These are phyloP conservation scores for Mimosa pudica DNA, from an alignment of 306 rosid species.

Conservation along the genomic window DNA sequence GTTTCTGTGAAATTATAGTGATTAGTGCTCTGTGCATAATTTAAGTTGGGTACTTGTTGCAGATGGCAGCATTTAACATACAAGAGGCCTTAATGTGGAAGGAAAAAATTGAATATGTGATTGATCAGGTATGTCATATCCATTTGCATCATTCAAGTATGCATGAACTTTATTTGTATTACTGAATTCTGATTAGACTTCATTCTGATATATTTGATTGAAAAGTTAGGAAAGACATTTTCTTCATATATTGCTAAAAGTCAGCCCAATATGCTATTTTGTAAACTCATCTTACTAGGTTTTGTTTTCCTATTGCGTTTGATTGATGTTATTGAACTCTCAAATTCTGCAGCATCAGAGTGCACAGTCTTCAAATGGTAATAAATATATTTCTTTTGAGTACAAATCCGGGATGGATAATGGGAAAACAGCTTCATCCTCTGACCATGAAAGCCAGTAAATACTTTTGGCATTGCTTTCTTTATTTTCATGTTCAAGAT, in stretches of 20 bases:
- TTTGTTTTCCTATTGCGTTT: slow-evolving; percentile 21
- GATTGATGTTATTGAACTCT: slow-evolving; percentile 36
- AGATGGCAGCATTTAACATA: slow-evolving; percentile 99
- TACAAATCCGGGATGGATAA: slow-evolving; percentile 98
- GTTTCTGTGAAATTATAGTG: background rate
- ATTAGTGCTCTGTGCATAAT: slow-evolving; percentile 24
- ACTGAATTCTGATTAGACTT: slow-evolving; percentile 26
- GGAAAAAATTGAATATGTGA: slow-evolving; percentile 86
- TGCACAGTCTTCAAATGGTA: slow-evolving; percentile 81
- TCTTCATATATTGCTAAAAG: slow-evolving; percentile 11
- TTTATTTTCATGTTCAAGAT: slow-evolving; percentile 26
- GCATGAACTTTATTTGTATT: slow-evolving; percentile 23
- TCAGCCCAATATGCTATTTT: slow-evolving; percentile 22
- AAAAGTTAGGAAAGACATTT: slow-evolving; percentile 24
- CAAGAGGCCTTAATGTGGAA: slow-evolving; percentile 97
- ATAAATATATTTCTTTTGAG: slow-evolving; percentile 91
- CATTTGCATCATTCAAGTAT: slow-evolving; percentile 5
- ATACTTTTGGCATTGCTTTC: slow-evolving; percentile 38
- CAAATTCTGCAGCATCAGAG: slow-evolving; percentile 88
- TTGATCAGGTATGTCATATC: slow-evolving; percentile 77
- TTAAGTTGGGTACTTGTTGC: slow-evolving; percentile 39
- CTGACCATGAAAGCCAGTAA: slow-evolving; percentile 97
- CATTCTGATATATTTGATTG: slow-evolving; percentile 23
- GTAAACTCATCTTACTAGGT: slow-evolving; percentile 31
- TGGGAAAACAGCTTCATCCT: slow-evolving; percentile 95